A percentile compares a stretch with the other conserved stretches of the same genome.
These are phyloP conservation scores for Pezicula radicicola DNA, from an alignment of 2,329 filamentous ascomycete genomes.

Conservation along the genomic window DNA sequence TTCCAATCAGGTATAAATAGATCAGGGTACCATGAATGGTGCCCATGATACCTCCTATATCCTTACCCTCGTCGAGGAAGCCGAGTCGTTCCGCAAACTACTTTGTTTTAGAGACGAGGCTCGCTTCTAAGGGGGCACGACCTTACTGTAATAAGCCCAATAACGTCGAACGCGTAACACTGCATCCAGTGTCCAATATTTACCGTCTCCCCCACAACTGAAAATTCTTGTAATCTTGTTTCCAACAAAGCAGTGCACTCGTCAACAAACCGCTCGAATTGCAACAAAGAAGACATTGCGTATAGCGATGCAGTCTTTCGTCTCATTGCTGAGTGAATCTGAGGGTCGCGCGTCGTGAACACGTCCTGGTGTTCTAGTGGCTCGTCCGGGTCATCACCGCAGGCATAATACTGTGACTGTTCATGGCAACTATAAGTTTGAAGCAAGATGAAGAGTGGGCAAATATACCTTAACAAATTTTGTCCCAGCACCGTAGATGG, in stretches of 20 bases:
- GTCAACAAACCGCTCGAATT: slow-evolving; percentile 44
- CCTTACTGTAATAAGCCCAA: slow-evolving; percentile 43
- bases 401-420: too few relatives aligned
- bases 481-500: too few relatives aligned
- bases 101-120: too few relatives aligned
- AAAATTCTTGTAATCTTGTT: slow-evolving; percentile 32
- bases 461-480: too few relatives aligned
- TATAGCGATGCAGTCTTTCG: slow-evolving; percentile 26
- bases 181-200: slow-evolving; percentile 39
- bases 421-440: too few relatives aligned
- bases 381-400: too few relatives aligned
- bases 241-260: slow-evolving; percentile 37
- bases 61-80: slow-evolving; percentile 40
- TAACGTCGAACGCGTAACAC: slow-evolving; percentile 44
- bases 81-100: slow-evolving; percentile 29
- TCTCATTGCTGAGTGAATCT: not conserved
- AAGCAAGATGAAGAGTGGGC: too few relatives aligned
- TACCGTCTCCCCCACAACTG: slow-evolving; percentile 22
- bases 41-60: slow-evolving; percentile 27
- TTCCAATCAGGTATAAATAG: not conserved
- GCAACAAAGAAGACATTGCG: slow-evolving; percentile 41
- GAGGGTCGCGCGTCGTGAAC: too few relatives aligned
- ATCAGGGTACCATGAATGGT: not conserved
- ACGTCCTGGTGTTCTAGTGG: too few relatives aligned
- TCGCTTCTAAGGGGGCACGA: too few relatives aligned